phyloP scores from a whole-genome alignment of 163 green algal species.

The Prototheca cutis region DNA sequence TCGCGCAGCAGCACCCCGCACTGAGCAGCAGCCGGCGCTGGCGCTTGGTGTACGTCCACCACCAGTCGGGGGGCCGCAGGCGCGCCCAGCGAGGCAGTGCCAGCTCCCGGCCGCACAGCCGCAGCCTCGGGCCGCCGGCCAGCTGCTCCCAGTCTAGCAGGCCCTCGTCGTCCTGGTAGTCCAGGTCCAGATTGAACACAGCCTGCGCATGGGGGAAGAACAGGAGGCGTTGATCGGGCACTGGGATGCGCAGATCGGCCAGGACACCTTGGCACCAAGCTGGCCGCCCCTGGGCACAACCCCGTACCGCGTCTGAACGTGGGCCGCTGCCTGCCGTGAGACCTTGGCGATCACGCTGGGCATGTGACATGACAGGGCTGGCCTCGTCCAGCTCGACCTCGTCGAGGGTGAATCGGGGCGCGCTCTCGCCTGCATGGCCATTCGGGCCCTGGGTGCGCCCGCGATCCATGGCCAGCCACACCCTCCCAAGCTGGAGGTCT shows the following conservation, averaged over 20 bases:
- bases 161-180: slow-evolving; percentile 23
- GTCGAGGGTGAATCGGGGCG: background rate
- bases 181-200: slow-evolving; percentile 21
- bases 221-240: too few species aligned
- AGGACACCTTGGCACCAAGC: background rate
- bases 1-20: slow-evolving; percentile 2
- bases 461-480: background rate
- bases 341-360: background rate
- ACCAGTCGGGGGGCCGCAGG: slow-evolving; percentile 34
- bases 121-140: slow-evolving; percentile 14
- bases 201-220: too few species aligned
- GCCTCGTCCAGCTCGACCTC: background rate
- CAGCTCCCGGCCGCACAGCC: slow-evolving; percentile 26
- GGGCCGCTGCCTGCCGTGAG: background rate
- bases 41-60: slow-evolving; percentile 20
- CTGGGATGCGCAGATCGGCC: background rate
- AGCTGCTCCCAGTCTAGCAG: slow-evolving; percentile 52
- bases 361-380: background rate
- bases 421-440: background rate
- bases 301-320: background rate
- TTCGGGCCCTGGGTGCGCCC: background rate
- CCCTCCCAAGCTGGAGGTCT: too few species aligned
- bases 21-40: slow-evolving; percentile 20
- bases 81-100: slow-evolving; percentile 4
- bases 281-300: background rate